Evolutionary conservation across 495 filamentous ascomycete genomes (phyloP).

Genomic region (Neurospora hispaniola): DNA sequence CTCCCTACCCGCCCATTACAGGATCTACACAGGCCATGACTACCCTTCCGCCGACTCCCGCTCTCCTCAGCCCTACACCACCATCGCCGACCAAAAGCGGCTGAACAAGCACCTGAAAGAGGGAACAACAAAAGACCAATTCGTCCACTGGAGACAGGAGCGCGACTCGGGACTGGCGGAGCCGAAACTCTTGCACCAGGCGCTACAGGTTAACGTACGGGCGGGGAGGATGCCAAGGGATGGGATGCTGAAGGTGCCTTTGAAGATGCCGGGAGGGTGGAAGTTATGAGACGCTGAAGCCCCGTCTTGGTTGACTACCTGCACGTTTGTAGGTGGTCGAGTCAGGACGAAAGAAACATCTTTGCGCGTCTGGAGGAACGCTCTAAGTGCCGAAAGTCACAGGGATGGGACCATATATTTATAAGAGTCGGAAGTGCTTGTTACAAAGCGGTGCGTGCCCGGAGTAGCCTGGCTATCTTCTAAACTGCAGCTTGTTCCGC

Average conservation of each 20-base stretch:
- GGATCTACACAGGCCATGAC: slow-evolving; percentile 43
- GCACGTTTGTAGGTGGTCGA: neutral
- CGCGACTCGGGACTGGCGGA: slow-evolving; percentile 38
- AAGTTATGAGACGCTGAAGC: neutral
- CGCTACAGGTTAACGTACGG: slow-evolving; percentile 50
- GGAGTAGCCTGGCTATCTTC: neutral
- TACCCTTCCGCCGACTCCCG: slow-evolving; percentile 29
- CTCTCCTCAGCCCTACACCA: slow-evolving; percentile 33
- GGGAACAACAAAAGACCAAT: slow-evolving; percentile 33
- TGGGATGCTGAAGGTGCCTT: slow-evolving; percentile 33
- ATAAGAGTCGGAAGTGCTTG: neutral
- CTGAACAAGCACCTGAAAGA: slow-evolving; percentile 44
- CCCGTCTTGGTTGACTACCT: neutral
- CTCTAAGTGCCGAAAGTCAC: neutral
- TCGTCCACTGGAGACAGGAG: slow-evolving; percentile 35
- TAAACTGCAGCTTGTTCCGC: neutral
- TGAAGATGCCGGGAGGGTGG: slow-evolving; percentile 8
- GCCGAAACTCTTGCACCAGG: slow-evolving; percentile 44
- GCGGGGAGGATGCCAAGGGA: slow-evolving; percentile 40
- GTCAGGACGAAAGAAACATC: neutral
- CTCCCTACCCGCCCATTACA: slow-evolving; percentile 30
- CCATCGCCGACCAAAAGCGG: slow-evolving; percentile 37
- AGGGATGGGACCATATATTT: neutral
- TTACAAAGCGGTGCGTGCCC: neutral
- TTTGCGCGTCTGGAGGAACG: neutral